Conservation (phyloP, 2,329 filamentous ascomycete species). For the Colletotrichum tabaci region DNA sequence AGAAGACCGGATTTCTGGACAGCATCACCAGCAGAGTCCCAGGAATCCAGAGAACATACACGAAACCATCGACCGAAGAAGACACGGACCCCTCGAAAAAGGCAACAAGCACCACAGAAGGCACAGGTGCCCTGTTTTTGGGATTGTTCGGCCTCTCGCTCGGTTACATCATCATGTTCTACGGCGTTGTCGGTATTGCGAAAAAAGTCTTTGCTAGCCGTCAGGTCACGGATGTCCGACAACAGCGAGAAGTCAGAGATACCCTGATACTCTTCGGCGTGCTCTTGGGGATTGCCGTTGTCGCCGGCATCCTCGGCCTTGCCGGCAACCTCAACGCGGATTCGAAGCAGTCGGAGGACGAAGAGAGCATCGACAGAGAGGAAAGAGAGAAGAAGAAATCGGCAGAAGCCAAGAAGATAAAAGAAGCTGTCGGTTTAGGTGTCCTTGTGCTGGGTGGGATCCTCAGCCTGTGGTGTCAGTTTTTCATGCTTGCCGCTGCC, state of each 20-base stretch:
- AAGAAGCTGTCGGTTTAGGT: not conserved
- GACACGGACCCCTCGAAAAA: not conserved
- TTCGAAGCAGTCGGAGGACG: not conserved
- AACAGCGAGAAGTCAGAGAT: conserved; percentile 1
- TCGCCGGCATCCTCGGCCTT: not conserved
- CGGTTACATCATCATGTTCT: not conserved
- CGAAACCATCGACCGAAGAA: not conserved
- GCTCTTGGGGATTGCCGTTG: not conserved
- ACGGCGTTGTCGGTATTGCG: not conserved
- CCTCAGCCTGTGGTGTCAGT: conserved; percentile 14
- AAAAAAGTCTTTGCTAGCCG: not conserved
- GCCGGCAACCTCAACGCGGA: no score
- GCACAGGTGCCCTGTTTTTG: not conserved
- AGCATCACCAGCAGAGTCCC: not conserved
- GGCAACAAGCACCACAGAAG: not conserved
- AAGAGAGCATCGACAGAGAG: not conserved
- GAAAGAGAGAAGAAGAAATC: not conserved
- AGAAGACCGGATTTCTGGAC: not conserved
- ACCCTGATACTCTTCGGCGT: not conserved
- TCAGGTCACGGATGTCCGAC: not conserved
- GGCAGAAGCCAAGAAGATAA: not conserved
- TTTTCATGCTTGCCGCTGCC: not conserved
- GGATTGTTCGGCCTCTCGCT: not conserved
- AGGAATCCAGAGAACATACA: not conserved
- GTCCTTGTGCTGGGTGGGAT: not conserved